Evolutionary conservation across 139 green algal species (phyloP).

Genomic region (Picochlorum sp.): DNA sequence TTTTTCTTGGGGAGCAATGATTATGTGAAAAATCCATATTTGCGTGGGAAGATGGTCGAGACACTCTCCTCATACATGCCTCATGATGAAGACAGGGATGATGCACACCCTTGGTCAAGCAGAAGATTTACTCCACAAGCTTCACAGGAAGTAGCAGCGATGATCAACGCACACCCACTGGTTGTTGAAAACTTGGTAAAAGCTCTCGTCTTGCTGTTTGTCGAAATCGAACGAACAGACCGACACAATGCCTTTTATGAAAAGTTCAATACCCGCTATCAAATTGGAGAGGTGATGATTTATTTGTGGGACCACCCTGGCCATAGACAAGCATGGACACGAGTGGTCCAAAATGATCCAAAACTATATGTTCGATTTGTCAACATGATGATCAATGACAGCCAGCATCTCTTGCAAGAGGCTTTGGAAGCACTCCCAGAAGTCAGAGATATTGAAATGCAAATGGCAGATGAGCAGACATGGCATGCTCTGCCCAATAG

Average conservation of each 20-base stretch:
- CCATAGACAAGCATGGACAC: slow-evolving; percentile 27
- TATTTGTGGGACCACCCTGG: slow-evolving; percentile 64
- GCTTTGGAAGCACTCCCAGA: slow-evolving; percentile 69
- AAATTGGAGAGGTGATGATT: slow-evolving; percentile 75
- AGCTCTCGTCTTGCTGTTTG: slow-evolving; percentile 77
- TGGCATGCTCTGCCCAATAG: slow-evolving; percentile 34
- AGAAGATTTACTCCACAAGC: neutral
- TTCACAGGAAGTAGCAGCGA: slow-evolving; percentile 21
- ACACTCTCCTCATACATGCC: slow-evolving; percentile 40
- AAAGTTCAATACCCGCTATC: slow-evolving; percentile 83
- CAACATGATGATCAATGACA: slow-evolving; percentile 92
- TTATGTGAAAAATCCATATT: slow-evolving; percentile 75
- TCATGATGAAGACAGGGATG: slow-evolving; percentile 5
- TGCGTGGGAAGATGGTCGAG: slow-evolving; percentile 78
- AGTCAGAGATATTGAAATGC: slow-evolving; percentile 56
- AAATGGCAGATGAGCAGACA: slow-evolving; percentile 27
- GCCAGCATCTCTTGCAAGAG: slow-evolving; percentile 85
- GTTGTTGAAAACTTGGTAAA: slow-evolving; percentile 67
- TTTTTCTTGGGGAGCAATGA: slow-evolving; percentile 52
- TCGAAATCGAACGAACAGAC: slow-evolving; percentile 71
- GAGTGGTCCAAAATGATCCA: slow-evolving; percentile 12
- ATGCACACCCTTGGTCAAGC: neutral
- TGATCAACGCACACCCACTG: slow-evolving; percentile 80
- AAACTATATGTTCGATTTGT: slow-evolving; percentile 61
- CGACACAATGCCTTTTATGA: slow-evolving; percentile 78